A percentile compares a stretch with the other conserved stretches of the same genome.
These are phyloP conservation scores for Knoxia roxburghii DNA, from an alignment of 257 asterid genomes.

Conservation along the genomic window DNA sequence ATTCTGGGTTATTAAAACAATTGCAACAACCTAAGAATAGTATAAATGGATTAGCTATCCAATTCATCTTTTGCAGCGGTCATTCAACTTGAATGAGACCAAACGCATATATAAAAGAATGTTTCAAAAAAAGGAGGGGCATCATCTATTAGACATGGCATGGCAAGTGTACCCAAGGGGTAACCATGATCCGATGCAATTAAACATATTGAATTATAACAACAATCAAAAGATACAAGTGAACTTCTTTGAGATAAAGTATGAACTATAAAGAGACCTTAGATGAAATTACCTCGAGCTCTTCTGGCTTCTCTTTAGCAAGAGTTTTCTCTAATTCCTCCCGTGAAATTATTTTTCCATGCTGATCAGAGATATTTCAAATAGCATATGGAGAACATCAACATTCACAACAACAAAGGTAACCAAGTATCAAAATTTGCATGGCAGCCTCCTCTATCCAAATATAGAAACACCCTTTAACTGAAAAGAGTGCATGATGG, in stretches of 20 bases:
- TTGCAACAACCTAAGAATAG: conserved; percentile 2
- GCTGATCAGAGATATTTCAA: conserved; percentile 40
- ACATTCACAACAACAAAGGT: conserved; percentile 2
- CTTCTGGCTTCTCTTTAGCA: conserved; percentile 69
- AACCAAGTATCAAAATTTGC: conserved; percentile 4
- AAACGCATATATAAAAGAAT: neutral
- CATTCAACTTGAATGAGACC: neutral
- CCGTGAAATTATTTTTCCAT: conserved; percentile 66
- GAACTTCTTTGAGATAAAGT: neutral
- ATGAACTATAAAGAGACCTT: conserved; percentile 5
- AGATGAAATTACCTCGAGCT: conserved; percentile 53
- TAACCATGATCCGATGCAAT: neutral
- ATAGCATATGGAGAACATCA: neutral
- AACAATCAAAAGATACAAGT: conserved; percentile 32
- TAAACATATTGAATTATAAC: neutral
- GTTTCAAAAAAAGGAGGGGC: neutral
- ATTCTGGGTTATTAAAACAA: neutral
- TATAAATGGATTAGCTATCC: neutral
- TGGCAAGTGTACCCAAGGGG: neutral
- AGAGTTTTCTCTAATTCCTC: conserved; percentile 64
- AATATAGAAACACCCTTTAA: neutral
- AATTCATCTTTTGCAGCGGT: neutral
- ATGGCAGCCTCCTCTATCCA: neutral
- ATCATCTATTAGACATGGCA: neutral
- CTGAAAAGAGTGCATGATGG: neutral